Base-by-base conservation (phyloP, 1,284 basidiomycete species). In the Entoloma clypeatum region DNA sequence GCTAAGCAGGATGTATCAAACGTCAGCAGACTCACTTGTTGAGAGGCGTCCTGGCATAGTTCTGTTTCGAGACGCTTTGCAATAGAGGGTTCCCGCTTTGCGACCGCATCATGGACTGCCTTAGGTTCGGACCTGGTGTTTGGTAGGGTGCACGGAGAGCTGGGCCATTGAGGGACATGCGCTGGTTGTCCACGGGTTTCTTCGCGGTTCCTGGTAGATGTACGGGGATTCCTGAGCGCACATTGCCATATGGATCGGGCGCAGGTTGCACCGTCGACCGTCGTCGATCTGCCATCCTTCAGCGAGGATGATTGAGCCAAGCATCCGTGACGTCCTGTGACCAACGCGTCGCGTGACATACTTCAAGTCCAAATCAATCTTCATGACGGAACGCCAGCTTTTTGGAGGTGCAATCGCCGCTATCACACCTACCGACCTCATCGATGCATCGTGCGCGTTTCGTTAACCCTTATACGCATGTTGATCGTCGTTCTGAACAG, bases 341-440 rank as follows among this genome's bases (percentile, higher is more conserved):
- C 56, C 39, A 42, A 54, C 59, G 57, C 59, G 59, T 54, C 50
- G 42, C 43, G 47, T 49, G 33, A 49, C 38, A 21, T 24, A 23
- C 36, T 32, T 39, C 39, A 10, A 23, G 17, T 4, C n/a, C n/a
- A n/a, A n/a, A n/a, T n/a, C n/a, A n/a, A n/a, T n/a, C n/a, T n/a
- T n/a, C n/a, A n/a, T 43, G 35, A 38, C 53, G 23, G 50, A 46
- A 29, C 60, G 59, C 39, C 54, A 74, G 6, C 69, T 88, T 0
- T 88, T 86, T 60, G 86, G 81, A 8, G 92, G 92, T n/a, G 89
- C 91, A 4, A 91, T 98, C 48, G 75, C 71, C 8, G 72, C 79
- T 9, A 58, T 69, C 21, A 63, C 90, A 0, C 85, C 86, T 2
- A 30, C 55, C 1, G 53, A 66, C 45, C 76, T 91, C 48, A 61